phyloP scores from a whole-genome alignment of 345 rosid genomes.

The Dovyalis caffra region DNA sequence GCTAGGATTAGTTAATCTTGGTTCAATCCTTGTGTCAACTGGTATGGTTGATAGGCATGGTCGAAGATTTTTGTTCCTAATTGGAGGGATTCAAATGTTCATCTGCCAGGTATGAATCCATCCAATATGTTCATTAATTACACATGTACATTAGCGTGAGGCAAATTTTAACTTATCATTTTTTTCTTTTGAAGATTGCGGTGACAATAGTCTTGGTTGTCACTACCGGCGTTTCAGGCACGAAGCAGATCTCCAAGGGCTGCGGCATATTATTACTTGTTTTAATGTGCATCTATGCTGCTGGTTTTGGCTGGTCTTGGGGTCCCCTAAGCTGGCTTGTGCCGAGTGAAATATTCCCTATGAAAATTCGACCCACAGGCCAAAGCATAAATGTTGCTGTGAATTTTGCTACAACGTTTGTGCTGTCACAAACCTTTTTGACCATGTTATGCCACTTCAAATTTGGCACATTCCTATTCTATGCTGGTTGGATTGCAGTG shows the following conservation, averaged over 20 bases:
- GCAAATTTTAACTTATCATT: neutral
- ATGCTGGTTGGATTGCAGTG: slow-evolving; percentile 50
- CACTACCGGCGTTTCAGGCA: slow-evolving; percentile 47
- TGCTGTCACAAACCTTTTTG: slow-evolving; percentile 56
- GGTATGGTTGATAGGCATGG: slow-evolving; percentile 68
- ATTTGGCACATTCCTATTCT: slow-evolving; percentile 57
- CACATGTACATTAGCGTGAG: too few relatives aligned
- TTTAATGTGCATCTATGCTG: slow-evolving; percentile 53
- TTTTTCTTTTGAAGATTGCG: slow-evolving; percentile 5
- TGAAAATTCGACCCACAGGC: slow-evolving; percentile 59
- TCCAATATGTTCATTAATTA: neutral
- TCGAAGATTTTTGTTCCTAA: slow-evolving; percentile 63
- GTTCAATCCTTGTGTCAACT: slow-evolving; percentile 55
- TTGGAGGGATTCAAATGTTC: slow-evolving; percentile 68
- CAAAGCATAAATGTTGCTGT: slow-evolving; percentile 57
- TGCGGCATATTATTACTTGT: slow-evolving; percentile 39
- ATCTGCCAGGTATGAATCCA: slow-evolving; percentile 51
- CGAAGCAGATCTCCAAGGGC: slow-evolving; percentile 38
- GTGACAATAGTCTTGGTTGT: slow-evolving; percentile 38
- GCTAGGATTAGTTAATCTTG: slow-evolving; percentile 67
- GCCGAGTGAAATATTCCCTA: slow-evolving; percentile 68
- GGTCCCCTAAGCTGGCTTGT: slow-evolving; percentile 63
- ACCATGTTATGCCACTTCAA: slow-evolving; percentile 65
- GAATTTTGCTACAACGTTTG: slow-evolving; percentile 48
- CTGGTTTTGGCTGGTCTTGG: slow-evolving; percentile 82